Base-by-base conservation (phyloP, 1,139 yeast genomes). In the Geotrichum reessii region DNA sequence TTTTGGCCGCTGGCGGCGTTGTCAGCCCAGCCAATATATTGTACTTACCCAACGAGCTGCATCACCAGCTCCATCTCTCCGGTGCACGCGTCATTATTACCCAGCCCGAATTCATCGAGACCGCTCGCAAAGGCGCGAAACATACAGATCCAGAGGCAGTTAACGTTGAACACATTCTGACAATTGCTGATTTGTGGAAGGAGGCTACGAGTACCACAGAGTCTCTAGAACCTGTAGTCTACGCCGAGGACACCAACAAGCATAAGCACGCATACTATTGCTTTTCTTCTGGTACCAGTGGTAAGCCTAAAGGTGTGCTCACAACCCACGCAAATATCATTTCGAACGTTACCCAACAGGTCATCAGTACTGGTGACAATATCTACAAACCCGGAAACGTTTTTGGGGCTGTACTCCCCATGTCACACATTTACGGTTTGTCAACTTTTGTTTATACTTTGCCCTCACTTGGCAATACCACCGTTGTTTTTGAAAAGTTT, bases 201-300 rank as follows among this genome's bases (percentile, higher is more conserved):
- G 46, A 59, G 31, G 55, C 53, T 7, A 28, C 33, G 27, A 25
- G 7, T 7, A 28, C 59, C 1, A 49, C 52, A 7, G 47, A 50
- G 21, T 25, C 47, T n/a, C 47, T 50, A 8, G 53, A n/a, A 24
- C 61, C 61, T 11, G 33, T 58, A 33, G 52, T 49, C n/a, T 53
- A 40, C 28, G n/a, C 27, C 8, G 50, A 46, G 8, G 51, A 49
- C n/a, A 50, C 42, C n/a, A 14, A 40, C 24, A 31, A 55, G 42
- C 19, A 48, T 7, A 52, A 50, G 19, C 57, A 56, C 48, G 64
- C 64, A 7, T 61, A 61, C 50, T 58, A 61, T 42, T 62, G 66
- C 50, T 85, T 84, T 69, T 85, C 91, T 9, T 82, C 87, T 2
- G 87, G 88, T 37, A 82, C 88, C 17, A 82, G 86, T 0, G 69